A percentile compares a stretch with the other conserved stretches of the same genome.
Evolutionary conservation across 2,329 filamentous ascomycete genomes (phyloP).

Genomic region (Fusarium sp.): DNA sequence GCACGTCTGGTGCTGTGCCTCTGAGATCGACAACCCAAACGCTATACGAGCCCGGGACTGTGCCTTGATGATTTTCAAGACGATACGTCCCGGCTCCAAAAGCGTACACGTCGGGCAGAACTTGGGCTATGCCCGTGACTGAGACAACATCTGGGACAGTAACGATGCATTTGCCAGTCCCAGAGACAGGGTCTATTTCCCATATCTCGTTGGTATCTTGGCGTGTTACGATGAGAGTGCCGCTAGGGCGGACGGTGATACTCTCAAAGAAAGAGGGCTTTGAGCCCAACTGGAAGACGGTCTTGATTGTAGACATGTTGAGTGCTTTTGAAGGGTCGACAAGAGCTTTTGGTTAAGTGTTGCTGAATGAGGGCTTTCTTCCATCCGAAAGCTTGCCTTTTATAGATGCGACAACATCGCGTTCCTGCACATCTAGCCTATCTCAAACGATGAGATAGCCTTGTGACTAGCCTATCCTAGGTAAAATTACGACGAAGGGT

Average conservation of each 20-base stretch:
- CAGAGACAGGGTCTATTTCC: not conserved
- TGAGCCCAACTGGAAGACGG: accelerated
- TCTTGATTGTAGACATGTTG: not conserved
- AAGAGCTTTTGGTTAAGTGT: accelerated
- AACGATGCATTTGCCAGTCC: accelerated
- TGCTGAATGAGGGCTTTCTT: not conserved
- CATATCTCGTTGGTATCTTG: not conserved
- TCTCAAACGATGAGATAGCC: not conserved
- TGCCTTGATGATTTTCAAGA: too few relatives aligned
- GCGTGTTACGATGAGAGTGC: not conserved
- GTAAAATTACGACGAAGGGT: not conserved
- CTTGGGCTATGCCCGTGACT: too few relatives aligned
- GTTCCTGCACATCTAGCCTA: not conserved
- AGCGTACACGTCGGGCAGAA: too few relatives aligned
- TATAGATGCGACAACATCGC: not conserved
- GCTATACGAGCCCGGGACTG: too few relatives aligned
- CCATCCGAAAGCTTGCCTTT: not conserved
- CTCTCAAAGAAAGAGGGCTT: not conserved
- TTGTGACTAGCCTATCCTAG: not conserved
- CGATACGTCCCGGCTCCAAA: too few relatives aligned
- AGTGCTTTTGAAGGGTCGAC: not conserved
- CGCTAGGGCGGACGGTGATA: not conserved
- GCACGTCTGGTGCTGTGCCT: accelerated
- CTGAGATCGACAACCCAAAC: too few relatives aligned
- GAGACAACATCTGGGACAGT: too few relatives aligned